Evolutionary conservation across 441 rosid genomes (phyloP).

Genomic region (Rhodomyrtus psidioides): DNA sequence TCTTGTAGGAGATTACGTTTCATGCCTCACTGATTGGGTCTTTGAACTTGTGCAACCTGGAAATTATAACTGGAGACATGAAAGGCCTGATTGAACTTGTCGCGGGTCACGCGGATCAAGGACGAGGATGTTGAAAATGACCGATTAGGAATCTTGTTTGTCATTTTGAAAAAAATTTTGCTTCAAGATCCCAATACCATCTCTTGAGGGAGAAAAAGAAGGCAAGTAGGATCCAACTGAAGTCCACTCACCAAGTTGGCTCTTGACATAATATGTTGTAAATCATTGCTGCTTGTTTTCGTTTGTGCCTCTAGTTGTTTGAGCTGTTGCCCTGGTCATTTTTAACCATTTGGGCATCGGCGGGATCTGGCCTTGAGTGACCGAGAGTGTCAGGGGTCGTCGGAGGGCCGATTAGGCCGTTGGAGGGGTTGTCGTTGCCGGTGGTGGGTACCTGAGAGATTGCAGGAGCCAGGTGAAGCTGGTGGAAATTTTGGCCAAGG

Average conservation of each 20-base stretch:
- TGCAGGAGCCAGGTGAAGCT: too few relatives aligned
- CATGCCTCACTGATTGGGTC: not conserved
- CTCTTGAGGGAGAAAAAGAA: constrained; percentile 8
- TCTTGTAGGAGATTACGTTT: not conserved
- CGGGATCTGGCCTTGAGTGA: too few relatives aligned
- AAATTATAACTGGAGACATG: not conserved
- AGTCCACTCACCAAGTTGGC: not conserved
- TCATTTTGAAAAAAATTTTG: not conserved
- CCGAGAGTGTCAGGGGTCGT: too few relatives aligned
- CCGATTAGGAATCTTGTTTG: constrained; percentile 37
- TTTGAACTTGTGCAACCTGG: not conserved
- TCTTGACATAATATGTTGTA: not conserved
- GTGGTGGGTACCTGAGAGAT: too few relatives aligned
- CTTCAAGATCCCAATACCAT: constrained; percentile 20
- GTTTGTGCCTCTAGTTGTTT: too few relatives aligned
- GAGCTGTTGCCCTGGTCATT: too few relatives aligned
- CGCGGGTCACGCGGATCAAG: not conserved
- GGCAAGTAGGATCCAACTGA: constrained; percentile 5
- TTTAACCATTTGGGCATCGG: too few relatives aligned
- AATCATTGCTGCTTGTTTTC: too few relatives aligned
- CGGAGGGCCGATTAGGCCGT: too few relatives aligned
- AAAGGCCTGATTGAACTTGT: not conserved
- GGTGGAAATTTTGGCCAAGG: too few relatives aligned
- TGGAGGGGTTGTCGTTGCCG: too few relatives aligned
- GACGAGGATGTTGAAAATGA: constrained; percentile 13